Percentiles rank a stretch among this genome's conserved stretches.
phyloP scores from a whole-genome alignment of 306 rosid genomes.

The Acmispon strigosus region DNA sequence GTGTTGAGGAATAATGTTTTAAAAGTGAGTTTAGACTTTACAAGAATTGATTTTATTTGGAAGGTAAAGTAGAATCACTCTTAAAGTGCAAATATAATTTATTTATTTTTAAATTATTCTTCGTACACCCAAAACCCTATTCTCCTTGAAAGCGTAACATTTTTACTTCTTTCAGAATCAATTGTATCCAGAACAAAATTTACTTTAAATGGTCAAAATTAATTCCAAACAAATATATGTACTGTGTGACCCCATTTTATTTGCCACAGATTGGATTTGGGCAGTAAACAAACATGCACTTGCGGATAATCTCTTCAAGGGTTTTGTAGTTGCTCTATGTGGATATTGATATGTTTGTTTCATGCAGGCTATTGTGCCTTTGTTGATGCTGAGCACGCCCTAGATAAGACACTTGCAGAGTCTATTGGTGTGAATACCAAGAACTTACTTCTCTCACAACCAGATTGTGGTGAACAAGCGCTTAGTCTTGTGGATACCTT shows the following conservation, averaged over 20 bases:
- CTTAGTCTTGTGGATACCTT: slow-evolving; percentile 87
- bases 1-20: too few relatives aligned
- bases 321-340: background rate
- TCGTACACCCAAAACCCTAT: background rate
- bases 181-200: background rate
- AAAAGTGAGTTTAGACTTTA: background rate
- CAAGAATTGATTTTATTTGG: background rate
- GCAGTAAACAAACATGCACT: background rate
- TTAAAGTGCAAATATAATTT: too few relatives aligned
- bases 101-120: too few relatives aligned
- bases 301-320: background rate
- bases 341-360: slow-evolving; percentile 14
- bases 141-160: background rate
- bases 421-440: slow-evolving; percentile 74
- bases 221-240: background rate
- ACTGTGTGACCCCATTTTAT: background rate
- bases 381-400: slow-evolving; percentile 95
- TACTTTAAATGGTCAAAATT: background rate
- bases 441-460: slow-evolving; percentile 84
- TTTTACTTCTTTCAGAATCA: background rate
- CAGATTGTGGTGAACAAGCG: slow-evolving; percentile 94
- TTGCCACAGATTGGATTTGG: background rate
- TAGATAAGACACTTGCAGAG: slow-evolving; percentile 72
- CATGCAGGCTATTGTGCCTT: slow-evolving; percentile 69
- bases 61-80: background rate